Evolutionary conservation across 2,329 filamentous ascomycete species (phyloP).

Genomic region (Neurospora sp.): DNA sequence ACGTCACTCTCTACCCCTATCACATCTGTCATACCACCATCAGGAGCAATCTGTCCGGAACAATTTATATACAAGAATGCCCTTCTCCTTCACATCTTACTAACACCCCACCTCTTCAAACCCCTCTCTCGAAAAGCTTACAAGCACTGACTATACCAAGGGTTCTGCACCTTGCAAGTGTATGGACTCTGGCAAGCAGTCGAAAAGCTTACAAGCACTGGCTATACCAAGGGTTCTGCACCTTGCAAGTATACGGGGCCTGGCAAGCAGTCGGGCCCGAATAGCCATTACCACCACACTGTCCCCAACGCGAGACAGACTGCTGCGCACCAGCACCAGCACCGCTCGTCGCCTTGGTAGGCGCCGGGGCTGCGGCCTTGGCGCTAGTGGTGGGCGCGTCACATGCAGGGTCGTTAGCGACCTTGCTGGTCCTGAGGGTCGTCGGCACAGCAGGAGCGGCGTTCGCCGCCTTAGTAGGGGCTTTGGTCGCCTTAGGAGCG

Average conservation of each 20-base stretch:
- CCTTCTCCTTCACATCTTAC: not conserved
- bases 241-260: constrained; percentile 20
- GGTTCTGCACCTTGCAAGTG: constrained; percentile 20
- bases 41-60: not conserved
- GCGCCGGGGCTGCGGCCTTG: not conserved
- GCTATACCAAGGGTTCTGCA: constrained; percentile 21
- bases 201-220: constrained; percentile 19
- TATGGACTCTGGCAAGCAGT: constrained; percentile 18
- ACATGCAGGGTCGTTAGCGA: constrained; percentile 3
- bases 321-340: constrained; percentile 6
- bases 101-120: not conserved
- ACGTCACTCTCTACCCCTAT: not conserved
- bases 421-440: constrained; percentile 12
- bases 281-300: constrained; percentile 22
- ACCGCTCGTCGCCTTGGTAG: not conserved
- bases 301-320: constrained; percentile 15
- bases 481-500: not conserved
- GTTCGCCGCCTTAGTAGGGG: constrained; percentile 11
- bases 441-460: not conserved
- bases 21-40: not conserved
- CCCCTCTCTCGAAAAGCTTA: not conserved
- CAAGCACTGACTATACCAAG: constrained; percentile 22
- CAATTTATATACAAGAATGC: not conserved
- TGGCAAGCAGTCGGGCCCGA: constrained; percentile 21
- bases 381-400: not conserved